A percentile compares a stretch with the other conserved stretches of the same genome.
These are phyloP conservation scores for Pseudogymnoascus sp. DNA, from an alignment of 2,329 filamentous ascomycete genomes.

Conservation along the genomic window DNA sequence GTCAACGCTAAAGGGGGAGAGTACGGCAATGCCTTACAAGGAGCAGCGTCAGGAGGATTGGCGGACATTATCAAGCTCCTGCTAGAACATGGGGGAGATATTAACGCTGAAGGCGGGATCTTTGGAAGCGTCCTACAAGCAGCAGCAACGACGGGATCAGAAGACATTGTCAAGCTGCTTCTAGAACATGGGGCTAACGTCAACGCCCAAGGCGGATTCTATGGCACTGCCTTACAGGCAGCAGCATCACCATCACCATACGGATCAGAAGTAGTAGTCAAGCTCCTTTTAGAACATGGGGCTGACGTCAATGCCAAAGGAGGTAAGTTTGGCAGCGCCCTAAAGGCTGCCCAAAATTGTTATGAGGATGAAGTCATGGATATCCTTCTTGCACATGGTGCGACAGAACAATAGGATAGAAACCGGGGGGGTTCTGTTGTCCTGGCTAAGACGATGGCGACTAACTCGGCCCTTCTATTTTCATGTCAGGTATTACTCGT, in stretches of 20 bases:
- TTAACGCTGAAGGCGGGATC: not conserved
- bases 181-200: not conserved
- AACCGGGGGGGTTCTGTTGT: not conserved
- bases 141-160: not conserved
- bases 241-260: not conserved
- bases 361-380: not conserved
- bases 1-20: not conserved
- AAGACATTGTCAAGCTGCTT: not conserved
- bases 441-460: not conserved
- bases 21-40: slow-evolving; percentile 13
- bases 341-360: slow-evolving; percentile 1
- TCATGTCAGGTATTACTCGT: not conserved
- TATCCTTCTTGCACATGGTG: not conserved
- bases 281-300: slow-evolving; percentile 12
- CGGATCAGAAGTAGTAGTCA: slow-evolving; percentile 7
- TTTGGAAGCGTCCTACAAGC: not conserved
- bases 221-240: slow-evolving; percentile 15
- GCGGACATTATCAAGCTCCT: not conserved
- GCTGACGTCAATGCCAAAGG: slow-evolving; percentile 12
- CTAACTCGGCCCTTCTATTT: not conserved
- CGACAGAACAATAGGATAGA: not conserved
- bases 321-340: not conserved
- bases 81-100: not conserved
- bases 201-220: not conserved
- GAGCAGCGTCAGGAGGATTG: not conserved